phyloP scores from a whole-genome alignment of 2,329 filamentous ascomycete species.

The Torrubiellomyces zombiae region DNA sequence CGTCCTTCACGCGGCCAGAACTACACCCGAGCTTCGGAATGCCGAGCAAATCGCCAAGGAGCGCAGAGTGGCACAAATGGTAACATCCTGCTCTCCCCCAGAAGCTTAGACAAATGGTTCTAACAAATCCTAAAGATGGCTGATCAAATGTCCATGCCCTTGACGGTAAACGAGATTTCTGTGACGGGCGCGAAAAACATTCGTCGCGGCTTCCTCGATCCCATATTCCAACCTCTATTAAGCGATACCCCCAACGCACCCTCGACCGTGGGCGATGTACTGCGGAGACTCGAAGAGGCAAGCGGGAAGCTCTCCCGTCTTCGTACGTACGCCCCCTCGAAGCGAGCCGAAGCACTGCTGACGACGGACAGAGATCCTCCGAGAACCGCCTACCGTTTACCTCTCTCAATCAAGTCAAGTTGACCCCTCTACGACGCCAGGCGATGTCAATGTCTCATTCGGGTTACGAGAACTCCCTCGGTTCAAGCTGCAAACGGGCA shows the following conservation, averaged over 20 bases:
- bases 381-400: slow-evolving; percentile 66
- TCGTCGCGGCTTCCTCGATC: slow-evolving; percentile 67
- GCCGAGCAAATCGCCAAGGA: slow-evolving; percentile 23
- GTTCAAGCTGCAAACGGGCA: slow-evolving; percentile 82
- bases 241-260: slow-evolving; percentile 46
- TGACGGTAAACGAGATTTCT: slow-evolving; percentile 72
- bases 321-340: slow-evolving; percentile 35
- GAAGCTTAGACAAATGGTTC: too few relatives aligned
- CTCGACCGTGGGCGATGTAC: slow-evolving; percentile 66
- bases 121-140: slow-evolving; percentile 20
- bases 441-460: slow-evolving; percentile 70
- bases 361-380: slow-evolving; percentile 56
- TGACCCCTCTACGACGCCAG: slow-evolving; percentile 52
- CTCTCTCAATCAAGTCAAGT: slow-evolving; percentile 58
- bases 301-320: slow-evolving; percentile 64
- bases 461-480: slow-evolving; percentile 69
- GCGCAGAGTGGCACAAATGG: slow-evolving; percentile 20
- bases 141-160: slow-evolving; percentile 71
- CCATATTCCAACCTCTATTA: slow-evolving; percentile 63
- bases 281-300: slow-evolving; percentile 52
- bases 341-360: slow-evolving; percentile 8
- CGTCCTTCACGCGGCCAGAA: slow-evolving; percentile 21
- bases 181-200: slow-evolving; percentile 73
- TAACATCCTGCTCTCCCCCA: slow-evolving; percentile 6
- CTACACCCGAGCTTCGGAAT: slow-evolving; percentile 17